Conservation (phyloP, 768 basidiomycete species). For the Lentinula raphanica region DNA sequence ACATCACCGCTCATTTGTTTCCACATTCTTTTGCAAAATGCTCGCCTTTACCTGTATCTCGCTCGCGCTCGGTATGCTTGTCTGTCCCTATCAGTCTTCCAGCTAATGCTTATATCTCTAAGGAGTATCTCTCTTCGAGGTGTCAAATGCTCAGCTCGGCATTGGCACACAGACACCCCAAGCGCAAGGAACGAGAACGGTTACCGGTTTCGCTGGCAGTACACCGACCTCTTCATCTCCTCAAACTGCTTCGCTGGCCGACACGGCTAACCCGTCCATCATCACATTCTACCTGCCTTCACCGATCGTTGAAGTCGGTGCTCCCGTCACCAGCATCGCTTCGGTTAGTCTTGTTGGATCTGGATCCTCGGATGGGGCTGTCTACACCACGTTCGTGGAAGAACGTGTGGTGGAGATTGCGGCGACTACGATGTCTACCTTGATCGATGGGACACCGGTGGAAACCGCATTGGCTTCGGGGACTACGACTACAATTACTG, state of each 20-base stretch:
- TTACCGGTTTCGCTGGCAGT: too few relatives aligned
- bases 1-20: too few relatives aligned
- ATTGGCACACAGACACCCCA: too few relatives aligned
- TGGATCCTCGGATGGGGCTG: background rate
- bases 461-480: background rate
- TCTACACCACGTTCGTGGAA: background rate
- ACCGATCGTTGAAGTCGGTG: background rate
- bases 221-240: too few relatives aligned
- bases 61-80: too few relatives aligned
- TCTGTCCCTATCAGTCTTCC: too few relatives aligned
- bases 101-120: too few relatives aligned
- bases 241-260: background rate
- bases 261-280: background rate
- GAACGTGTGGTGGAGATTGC: background rate
- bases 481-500: background rate
- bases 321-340: background rate
- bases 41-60: too few relatives aligned
- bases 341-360: background rate
- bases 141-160: too few relatives aligned
- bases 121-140: too few relatives aligned
- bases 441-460: background rate
- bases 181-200: too few relatives aligned
- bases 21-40: too few relatives aligned
- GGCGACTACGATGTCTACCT: background rate
- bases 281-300: background rate